Evolutionary conservation across 2,329 filamentous ascomycete genomes (phyloP).

Genomic region (Ophiostoma novo-ulmi): DNA sequence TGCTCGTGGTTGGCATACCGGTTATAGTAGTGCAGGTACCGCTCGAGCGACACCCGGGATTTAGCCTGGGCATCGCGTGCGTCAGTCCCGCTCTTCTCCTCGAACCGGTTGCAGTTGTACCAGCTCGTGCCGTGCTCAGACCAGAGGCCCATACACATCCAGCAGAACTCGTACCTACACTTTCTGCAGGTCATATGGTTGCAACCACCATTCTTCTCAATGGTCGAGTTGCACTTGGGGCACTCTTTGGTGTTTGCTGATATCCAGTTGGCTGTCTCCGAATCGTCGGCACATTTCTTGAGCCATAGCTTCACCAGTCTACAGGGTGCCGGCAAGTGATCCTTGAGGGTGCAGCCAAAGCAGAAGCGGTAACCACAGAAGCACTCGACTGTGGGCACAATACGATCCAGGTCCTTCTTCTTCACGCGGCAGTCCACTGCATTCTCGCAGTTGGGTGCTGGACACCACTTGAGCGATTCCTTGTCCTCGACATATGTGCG

Average conservation of each 20-base stretch:
- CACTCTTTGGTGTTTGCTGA: constrained; percentile 99
- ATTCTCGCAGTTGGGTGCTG: constrained; percentile 93
- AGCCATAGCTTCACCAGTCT: constrained; percentile 89
- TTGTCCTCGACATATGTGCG: constrained; percentile 96
- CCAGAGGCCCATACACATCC: constrained; percentile 99
- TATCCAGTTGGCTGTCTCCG: constrained; percentile 98
- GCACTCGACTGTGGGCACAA: constrained; percentile 88
- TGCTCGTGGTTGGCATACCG: constrained; percentile 98
- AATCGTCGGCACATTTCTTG: constrained; percentile 97
- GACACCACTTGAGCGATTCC: constrained; percentile 94
- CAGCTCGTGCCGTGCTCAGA: constrained; percentile 97
- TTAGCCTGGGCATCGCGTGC: constrained; percentile 88
- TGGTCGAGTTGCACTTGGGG: constrained; percentile 90
- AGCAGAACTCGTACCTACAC: constrained; percentile 95
- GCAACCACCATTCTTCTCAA: constrained; percentile 97
- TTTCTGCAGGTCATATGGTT: constrained; percentile 98
- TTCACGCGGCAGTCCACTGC: constrained; percentile 86
- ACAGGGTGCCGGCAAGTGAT: constrained; percentile 93
- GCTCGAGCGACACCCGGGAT: constrained; percentile 82
- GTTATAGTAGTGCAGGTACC: constrained; percentile 99
- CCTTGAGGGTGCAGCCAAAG: constrained; percentile 83
- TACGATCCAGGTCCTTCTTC: constrained; percentile 73
- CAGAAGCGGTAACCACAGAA: constrained; percentile 83
- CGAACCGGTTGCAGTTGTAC: constrained; percentile 98
- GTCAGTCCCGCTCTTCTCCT: constrained; percentile 89